Percentiles rank a stretch among this genome's conserved stretches.
Conservation (phyloP, 2,329 filamentous ascomycete genomes). For the Penicillium sp. region DNA sequence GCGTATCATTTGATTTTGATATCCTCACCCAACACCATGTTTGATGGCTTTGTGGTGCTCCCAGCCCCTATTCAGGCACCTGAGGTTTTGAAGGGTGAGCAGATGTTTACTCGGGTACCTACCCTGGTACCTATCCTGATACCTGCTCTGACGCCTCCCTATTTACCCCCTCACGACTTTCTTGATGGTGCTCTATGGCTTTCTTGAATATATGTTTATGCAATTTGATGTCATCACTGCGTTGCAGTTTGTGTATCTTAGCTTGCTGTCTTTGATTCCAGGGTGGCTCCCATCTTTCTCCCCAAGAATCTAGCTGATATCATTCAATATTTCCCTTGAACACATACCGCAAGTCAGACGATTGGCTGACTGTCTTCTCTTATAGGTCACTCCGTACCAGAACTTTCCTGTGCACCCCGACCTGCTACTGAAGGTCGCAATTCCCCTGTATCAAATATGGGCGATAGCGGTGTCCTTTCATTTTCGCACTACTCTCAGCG, state of each 20-base stretch:
- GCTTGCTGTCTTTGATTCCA: conserved; percentile 4
- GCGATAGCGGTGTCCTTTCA: conserved; percentile 23
- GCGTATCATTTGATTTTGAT: not conserved
- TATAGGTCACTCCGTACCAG: conserved; percentile 34
- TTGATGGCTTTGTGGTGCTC: not conserved
- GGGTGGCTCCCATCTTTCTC: conserved; percentile 20
- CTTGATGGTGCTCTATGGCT: not conserved
- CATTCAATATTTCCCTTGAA: conserved; percentile 11
- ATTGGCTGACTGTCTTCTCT: conserved; percentile 35
- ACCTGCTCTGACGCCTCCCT: not conserved
- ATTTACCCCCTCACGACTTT: not conserved
- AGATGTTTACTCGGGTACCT: not conserved
- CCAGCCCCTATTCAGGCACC: not conserved
- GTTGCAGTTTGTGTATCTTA: conserved; percentile 16
- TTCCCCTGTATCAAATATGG: conserved; percentile 27
- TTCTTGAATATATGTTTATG: not conserved
- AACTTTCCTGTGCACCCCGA: conserved; percentile 18
- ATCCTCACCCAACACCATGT: not conserved
- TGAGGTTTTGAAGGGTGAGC: not conserved
- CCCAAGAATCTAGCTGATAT: conserved; percentile 18
- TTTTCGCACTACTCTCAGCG: conserved; percentile 23
- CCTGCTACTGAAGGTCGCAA: conserved; percentile 23
- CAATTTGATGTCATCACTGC: not conserved
- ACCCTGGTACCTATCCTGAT: not conserved
- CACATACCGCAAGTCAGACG: conserved; percentile 22